These are phyloP conservation scores for Petrea volubilis DNA, from an alignment of 257 asterid species.

Conservation along the genomic window DNA sequence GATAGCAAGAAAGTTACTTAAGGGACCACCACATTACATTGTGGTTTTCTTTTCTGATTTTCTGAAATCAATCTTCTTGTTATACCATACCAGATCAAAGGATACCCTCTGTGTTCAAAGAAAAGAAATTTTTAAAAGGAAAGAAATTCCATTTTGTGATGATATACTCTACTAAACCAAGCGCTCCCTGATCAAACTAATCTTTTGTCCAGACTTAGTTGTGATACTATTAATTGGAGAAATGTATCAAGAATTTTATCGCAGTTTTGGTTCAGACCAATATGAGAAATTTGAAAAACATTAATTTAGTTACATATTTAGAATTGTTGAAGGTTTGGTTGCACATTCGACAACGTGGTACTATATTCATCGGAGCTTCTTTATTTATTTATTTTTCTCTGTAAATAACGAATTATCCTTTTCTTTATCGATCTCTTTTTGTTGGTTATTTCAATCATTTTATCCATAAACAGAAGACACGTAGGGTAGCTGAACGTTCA, in stretches of 20 bases:
- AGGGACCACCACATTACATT: conserved; percentile 12
- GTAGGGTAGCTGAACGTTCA: too few species aligned
- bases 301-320: not conserved
- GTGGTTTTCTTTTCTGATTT: conserved; percentile 16
- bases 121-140: conserved; percentile 17
- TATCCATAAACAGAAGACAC: too few species aligned
- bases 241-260: not conserved
- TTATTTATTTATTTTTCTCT: too few species aligned
- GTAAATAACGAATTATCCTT: not conserved
- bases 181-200: not conserved
- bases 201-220: not conserved
- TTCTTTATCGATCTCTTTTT: not conserved
- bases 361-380: not conserved
- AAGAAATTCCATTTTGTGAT: conserved; percentile 16
- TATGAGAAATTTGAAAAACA: not conserved
- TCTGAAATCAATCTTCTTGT: conserved; percentile 18
- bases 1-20: conserved; percentile 72
- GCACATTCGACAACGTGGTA: not conserved
- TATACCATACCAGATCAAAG: conserved; percentile 16
- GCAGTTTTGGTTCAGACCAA: not conserved
- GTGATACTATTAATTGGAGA: not conserved
- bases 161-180: not conserved
- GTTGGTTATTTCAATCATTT: too few species aligned
- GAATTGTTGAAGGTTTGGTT: not conserved
- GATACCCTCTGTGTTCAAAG: conserved; percentile 21